These are phyloP conservation scores for Phialemoniopsis sp. DNA, from an alignment of 2,329 filamentous ascomycete species.

Conservation along the genomic window DNA sequence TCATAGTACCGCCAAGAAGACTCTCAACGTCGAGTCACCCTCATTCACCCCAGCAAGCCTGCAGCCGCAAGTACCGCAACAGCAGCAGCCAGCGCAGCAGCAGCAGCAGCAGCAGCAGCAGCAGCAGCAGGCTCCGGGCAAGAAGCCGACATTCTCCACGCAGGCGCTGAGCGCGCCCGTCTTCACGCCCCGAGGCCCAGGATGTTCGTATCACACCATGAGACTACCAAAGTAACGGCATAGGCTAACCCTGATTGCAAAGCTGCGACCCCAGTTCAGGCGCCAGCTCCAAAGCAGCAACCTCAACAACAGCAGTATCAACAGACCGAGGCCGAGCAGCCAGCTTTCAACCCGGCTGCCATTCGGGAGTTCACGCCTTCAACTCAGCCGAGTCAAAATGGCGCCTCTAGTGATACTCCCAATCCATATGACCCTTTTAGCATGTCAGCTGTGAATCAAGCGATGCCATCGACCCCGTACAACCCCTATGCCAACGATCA, in stretches of 20 bases:
- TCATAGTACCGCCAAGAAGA: constrained; percentile 59
- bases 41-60: constrained; percentile 75
- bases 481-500: constrained; percentile 80
- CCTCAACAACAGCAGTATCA: background rate
- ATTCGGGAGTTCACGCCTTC: constrained; percentile 58
- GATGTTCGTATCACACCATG: constrained; percentile 23
- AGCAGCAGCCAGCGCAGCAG: too few species aligned
- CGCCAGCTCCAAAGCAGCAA: too few species aligned
- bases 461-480: constrained; percentile 43
- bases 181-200: constrained; percentile 68
- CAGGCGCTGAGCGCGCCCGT: constrained; percentile 86
- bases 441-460: constrained; percentile 51
- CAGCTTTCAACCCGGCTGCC: constrained; percentile 49
- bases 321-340: too few species aligned
- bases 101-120: constrained; percentile 1
- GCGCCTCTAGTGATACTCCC: constrained; percentile 41
- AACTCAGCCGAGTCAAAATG: constrained; percentile 36
- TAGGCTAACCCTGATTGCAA: constrained; percentile 2
- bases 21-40: constrained; percentile 92
- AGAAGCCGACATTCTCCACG: constrained; percentile 78
- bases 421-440: constrained; percentile 60
- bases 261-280: constrained; percentile 7
- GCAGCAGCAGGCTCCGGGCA: constrained; percentile 42
- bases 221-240: too few species aligned
- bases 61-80: constrained; percentile 10